Percentiles rank a stretch among this genome's conserved stretches.
phyloP scores from a whole-genome alignment of 257 asterid species.

The Gentiana straminea region DNA sequence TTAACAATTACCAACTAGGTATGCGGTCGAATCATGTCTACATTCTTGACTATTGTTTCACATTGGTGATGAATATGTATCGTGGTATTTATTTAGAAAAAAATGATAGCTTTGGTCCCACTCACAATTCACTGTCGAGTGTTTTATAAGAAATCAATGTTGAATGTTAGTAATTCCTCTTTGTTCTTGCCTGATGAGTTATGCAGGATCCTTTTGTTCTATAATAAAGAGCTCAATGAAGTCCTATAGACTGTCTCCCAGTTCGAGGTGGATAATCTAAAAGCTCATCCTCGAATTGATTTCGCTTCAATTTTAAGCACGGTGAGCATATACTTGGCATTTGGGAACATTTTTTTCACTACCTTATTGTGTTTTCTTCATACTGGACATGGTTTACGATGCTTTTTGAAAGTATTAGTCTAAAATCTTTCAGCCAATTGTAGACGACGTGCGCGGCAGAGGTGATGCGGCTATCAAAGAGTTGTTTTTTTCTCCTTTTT shows the following conservation, averaged over 20 bases:
- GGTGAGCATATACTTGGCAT: slow-evolving; percentile 38
- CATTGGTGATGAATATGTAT: too few relatives aligned
- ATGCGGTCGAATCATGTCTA: too few relatives aligned
- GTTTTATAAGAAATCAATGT: too few relatives aligned
- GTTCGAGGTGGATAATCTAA: slow-evolving; percentile 71
- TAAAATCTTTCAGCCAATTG: slow-evolving; percentile 60
- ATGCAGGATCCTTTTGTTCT: slow-evolving; percentile 37
- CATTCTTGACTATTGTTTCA: too few relatives aligned
- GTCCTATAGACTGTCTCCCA: slow-evolving; percentile 64
- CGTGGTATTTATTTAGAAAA: too few relatives aligned
- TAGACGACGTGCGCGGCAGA: slow-evolving; percentile 68
- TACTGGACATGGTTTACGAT: background rate
- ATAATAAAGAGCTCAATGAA: slow-evolving; percentile 58
- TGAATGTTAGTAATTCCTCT: background rate
- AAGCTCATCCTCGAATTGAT: slow-evolving; percentile 86
- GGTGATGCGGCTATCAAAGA: slow-evolving; percentile 95
- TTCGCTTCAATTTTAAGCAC: slow-evolving; percentile 66
- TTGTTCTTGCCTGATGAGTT: slow-evolving; percentile 9
- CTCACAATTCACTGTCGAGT: too few relatives aligned
- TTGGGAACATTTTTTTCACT: background rate
- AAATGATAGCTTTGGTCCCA: too few relatives aligned
- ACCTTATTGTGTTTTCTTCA: background rate
- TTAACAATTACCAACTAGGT: too few relatives aligned
- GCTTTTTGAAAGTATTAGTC: slow-evolving; percentile 7
- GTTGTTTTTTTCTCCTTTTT: slow-evolving; percentile 29